Base-by-base conservation (phyloP, 1,284 basidiomycete genomes). In the Pseudozyma pruni region DNA sequence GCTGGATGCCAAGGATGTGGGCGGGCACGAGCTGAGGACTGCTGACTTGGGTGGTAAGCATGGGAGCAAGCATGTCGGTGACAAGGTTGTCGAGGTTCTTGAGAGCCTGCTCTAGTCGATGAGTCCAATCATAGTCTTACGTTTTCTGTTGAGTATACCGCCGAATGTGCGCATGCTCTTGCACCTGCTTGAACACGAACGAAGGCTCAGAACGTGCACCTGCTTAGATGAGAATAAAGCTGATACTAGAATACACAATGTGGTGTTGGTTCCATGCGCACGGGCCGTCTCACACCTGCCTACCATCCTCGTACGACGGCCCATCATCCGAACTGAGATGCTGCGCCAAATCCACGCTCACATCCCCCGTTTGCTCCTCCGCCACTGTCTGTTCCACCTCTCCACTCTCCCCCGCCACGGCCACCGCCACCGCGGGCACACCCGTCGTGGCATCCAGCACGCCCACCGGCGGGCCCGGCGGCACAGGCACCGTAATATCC, bases 31-130 rank as follows among this genome's bases (percentile, higher is more conserved):
- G 22, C 84, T 91, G 67, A 86, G 94, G 74, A 95, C 94, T 5
- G 89, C 88, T 43, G 96, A 99, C 83, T 85, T 99, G 35, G 91
- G 93, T 49, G 95, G 95, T 25, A 86, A 87, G 31, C 88, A 87
- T 53, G 86, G 85, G 35, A 94, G 93, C 32, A 86, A 83, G 48
- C 89, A 94, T 78, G 86, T 98, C 31, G 95, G 95, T 39, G 90
- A 95, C 81, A 88, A 88, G 80, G 87, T 98, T 50, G 86, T 94
- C 2, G 89, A 91, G 79, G 88, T 88, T 16, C 84, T 98, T 64
- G 89, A 89, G 78, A 85, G 83, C 10, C 80, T 91, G 47, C 79
- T 93, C 25, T 80, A 58, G 41, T 14, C 22, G 4, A 19, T 13
- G 14, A 22, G 17, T 25, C 31, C 31, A 14, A 35, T 37, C 22